Evolutionary conservation across 2,329 filamentous ascomycete genomes (phyloP), one percentile per base, ranked within the genome.

Genomic region (Fusarium sp.): DNA sequence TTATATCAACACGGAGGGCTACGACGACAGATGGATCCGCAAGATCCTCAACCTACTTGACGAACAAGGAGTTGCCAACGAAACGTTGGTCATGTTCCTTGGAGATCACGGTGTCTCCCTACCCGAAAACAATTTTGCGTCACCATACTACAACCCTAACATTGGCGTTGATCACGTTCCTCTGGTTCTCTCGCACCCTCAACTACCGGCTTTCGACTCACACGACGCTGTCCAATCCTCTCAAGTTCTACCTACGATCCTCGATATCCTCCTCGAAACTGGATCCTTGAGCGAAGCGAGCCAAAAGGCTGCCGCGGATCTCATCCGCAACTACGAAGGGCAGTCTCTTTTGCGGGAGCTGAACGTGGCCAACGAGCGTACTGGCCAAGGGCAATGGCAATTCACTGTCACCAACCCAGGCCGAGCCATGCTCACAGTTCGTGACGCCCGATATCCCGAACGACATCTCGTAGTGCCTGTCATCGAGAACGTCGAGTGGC

Each of bases 31-130:
- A 27, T 82, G 80, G 80, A 72, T 82, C 1, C 76, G 77, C 7
- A 79, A 77, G 42, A 67, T 82, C 2, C 64, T 82, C 10, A 62
- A 76, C 3, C 46, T 82, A 1, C 59, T 82, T 0, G 79, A 82
- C 5, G 73, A 80, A 20, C 73, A 81, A 49, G 79, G 77, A 3
- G 76, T 81, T 2, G 79, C 81, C 3, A 75, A 82, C 17, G 80
- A 82, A 56, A 82, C 81, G 0, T 64, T 82, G 14, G 68, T 81
- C 4, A 74, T 82, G 8, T 74, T 81, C 20, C 78, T 80, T 1
- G 81, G 81, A 1, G 81, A 82, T 42, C 81, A 82, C 5, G 81
- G 81, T 6, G 70, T 80, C 17, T 81, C 81, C 0, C 75, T 82
- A 29, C 76, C 80, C 0, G 81, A 82, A 31, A 81, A 81, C 22